phyloP scores from a whole-genome alignment of 2,329 filamentous ascomycete species.

The Alternaria gansuensis region DNA sequence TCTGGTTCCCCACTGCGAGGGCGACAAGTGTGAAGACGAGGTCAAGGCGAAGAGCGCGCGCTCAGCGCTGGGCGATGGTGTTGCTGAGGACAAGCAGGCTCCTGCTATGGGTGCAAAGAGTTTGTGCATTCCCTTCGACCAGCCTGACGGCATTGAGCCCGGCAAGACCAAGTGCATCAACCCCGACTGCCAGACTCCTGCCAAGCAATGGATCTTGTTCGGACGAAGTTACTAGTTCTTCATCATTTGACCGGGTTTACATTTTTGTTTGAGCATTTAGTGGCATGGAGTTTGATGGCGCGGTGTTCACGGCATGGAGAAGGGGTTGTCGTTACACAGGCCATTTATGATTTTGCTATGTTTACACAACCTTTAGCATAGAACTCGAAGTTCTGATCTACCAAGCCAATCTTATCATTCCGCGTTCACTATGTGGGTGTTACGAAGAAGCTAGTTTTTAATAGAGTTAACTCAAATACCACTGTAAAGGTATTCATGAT shows the following conservation, averaged over 20 bases:
- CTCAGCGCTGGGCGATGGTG: slow-evolving; percentile 72
- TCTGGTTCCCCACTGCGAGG: slow-evolving; percentile 88
- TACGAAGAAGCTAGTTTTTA: neutral
- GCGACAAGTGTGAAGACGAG: slow-evolving; percentile 85
- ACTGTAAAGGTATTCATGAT: no score
- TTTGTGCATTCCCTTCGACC: slow-evolving; percentile 82
- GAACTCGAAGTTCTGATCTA: slow-evolving; percentile 10
- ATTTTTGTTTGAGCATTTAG: slow-evolving; percentile 32
- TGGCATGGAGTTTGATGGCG: slow-evolving; percentile 33
- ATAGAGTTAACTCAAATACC: no score
- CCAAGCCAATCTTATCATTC: neutral
- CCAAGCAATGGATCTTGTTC: slow-evolving; percentile 92
- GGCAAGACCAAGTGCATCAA: slow-evolving; percentile 92
- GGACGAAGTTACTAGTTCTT: slow-evolving; percentile 62
- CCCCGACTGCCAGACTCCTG: slow-evolving; percentile 79
- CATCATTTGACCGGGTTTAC: neutral
- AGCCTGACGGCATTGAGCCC: slow-evolving; percentile 79
- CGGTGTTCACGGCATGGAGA: slow-evolving; percentile 23
- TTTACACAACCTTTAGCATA: slow-evolving; percentile 13
- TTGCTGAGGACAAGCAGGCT: slow-evolving; percentile 75
- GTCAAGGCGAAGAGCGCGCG: slow-evolving; percentile 92
- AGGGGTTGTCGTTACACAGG: slow-evolving; percentile 15
- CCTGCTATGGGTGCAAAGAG: slow-evolving; percentile 80
- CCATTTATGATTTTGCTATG: slow-evolving; percentile 15
- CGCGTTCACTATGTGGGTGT: neutral